Evolutionary conservation across 2,329 filamentous ascomycete species (phyloP), one percentile per base, ranked within the genome.

Genomic region (Shiraia sp.): DNA sequence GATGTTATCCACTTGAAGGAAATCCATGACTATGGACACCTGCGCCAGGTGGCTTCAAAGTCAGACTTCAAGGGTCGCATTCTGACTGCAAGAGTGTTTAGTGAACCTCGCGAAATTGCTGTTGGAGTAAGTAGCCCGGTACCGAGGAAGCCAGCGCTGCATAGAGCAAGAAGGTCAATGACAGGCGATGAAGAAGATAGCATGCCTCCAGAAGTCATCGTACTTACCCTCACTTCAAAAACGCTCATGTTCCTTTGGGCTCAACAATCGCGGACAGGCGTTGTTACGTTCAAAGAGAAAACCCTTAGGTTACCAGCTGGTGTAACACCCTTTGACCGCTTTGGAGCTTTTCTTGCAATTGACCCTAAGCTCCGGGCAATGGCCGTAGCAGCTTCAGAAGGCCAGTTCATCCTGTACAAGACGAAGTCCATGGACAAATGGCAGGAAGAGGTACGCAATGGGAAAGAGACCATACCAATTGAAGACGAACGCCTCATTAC

Each of bases 1-100:
- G 80, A 87, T 49, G 88, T 83, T 55, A 79, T 99, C 31, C 86
- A 92, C 53, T 82, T 97, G 50, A 87, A 85, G 56, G 87, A 95
- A 65, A 79, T 93, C 2, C 75, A 77, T 4, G 75, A 76, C 31
- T 81, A 87, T 61, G 84, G 85, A 1, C 84, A 87, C 57, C 77
- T 96, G 16, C 81, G 85, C 51, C 83, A 90, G 59, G 75, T 96
- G n/a, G 76, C 80, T n/a, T 80, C 81, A 46, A 95, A 91, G 68
- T 77, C 79, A 28, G 84, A 96, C 63, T 92, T 97, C 64, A 83
- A 84, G 39, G 80, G 82, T 23, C 80, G 83, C 30, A 96, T 97
- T 51, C 78, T 87, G 46, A 87, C 89, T 57, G 90, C 90, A 4
- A 81, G 81, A 43, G 83, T 91, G 10, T 80, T 97, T 56, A 89